phyloP scores from a whole-genome alignment of 2,329 filamentous ascomycete species.

The Neonectria coccinea region DNA sequence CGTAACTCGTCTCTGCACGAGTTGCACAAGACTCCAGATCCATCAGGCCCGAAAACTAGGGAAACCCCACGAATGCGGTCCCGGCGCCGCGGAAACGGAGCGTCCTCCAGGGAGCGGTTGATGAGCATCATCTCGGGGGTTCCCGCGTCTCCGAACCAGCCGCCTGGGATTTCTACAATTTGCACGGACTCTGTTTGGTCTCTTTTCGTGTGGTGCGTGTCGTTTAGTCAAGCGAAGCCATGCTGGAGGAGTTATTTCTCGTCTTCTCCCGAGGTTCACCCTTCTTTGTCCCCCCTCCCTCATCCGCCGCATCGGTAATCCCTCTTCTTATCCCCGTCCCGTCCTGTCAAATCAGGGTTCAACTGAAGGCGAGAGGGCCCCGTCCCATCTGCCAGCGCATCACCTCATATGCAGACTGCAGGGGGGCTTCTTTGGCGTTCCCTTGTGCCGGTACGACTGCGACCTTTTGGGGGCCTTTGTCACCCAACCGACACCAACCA shows the following conservation, averaged over 20 bases:
- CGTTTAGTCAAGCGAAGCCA: too few relatives aligned
- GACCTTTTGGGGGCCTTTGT: background rate
- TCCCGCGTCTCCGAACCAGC: slow-evolving; percentile 26
- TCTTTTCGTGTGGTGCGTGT: background rate
- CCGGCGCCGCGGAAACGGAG: slow-evolving; percentile 18
- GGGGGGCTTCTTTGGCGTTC: slow-evolving; percentile 30
- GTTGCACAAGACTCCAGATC: background rate
- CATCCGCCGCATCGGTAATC: slow-evolving; percentile 17
- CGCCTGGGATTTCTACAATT: slow-evolving; percentile 11
- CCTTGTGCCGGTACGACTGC: slow-evolving; percentile 38
- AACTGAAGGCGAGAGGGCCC: background rate
- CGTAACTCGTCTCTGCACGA: background rate
- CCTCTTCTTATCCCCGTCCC: slow-evolving; percentile 16
- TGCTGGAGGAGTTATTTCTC: background rate
- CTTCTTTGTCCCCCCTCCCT: background rate
- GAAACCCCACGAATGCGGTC: slow-evolving; percentile 2
- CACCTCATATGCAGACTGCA: slow-evolving; percentile 20
- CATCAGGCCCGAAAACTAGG: background rate
- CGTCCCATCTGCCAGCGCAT: slow-evolving; percentile 21
- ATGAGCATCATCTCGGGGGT: background rate
- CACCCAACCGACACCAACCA: background rate
- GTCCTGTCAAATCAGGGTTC: background rate
- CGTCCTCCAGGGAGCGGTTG: background rate
- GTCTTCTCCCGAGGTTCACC: background rate
- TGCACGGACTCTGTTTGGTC: background rate